These are phyloP conservation scores for Monosporozyma aquatica DNA, from an alignment of 805 yeast genomes.

Conservation along the genomic window DNA sequence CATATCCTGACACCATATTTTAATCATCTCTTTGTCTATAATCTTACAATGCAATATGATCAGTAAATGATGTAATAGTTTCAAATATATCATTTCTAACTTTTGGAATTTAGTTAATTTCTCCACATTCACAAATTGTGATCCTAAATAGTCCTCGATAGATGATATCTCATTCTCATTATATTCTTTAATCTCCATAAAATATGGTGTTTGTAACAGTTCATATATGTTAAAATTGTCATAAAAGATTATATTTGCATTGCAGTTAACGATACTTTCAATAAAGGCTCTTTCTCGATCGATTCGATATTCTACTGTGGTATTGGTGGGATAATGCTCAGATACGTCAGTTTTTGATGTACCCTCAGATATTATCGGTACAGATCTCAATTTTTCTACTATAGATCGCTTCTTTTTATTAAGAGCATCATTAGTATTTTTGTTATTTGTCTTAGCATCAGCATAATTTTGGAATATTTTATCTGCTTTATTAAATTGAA, in stretches of 20 bases:
- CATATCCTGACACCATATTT: slow-evolving; percentile 15
- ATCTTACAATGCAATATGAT: slow-evolving; percentile 17
- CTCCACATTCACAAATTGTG: not conserved
- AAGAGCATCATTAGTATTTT: slow-evolving; percentile 3
- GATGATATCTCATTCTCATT: slow-evolving; percentile 15
- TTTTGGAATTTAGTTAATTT: slow-evolving; percentile 10
- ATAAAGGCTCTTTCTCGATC: slow-evolving; percentile 21
- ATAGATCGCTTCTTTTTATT: slow-evolving; percentile 6
- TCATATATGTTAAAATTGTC: slow-evolving; percentile 16
- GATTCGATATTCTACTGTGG: slow-evolving; percentile 16
- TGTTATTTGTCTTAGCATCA: slow-evolving; percentile 2
- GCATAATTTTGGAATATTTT: slow-evolving; percentile 9
- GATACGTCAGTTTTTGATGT: not conserved
- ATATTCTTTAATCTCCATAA: slow-evolving; percentile 18
- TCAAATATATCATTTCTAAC: slow-evolving; percentile 17
- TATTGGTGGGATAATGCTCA: not conserved
- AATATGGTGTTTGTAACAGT: slow-evolving; percentile 12
- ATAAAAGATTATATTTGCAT: slow-evolving; percentile 14
- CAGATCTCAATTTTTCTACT: slow-evolving; percentile 19
- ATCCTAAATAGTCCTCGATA: slow-evolving; percentile 13
- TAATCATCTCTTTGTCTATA: slow-evolving; percentile 13
- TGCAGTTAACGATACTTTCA: slow-evolving; percentile 12
- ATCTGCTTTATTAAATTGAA: slow-evolving; percentile 10
- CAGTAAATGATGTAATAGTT: slow-evolving; percentile 17
- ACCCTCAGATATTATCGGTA: slow-evolving; percentile 14